Conservation (phyloP, 2,329 filamentous ascomycete genomes). For the Diaporthe velutina region DNA sequence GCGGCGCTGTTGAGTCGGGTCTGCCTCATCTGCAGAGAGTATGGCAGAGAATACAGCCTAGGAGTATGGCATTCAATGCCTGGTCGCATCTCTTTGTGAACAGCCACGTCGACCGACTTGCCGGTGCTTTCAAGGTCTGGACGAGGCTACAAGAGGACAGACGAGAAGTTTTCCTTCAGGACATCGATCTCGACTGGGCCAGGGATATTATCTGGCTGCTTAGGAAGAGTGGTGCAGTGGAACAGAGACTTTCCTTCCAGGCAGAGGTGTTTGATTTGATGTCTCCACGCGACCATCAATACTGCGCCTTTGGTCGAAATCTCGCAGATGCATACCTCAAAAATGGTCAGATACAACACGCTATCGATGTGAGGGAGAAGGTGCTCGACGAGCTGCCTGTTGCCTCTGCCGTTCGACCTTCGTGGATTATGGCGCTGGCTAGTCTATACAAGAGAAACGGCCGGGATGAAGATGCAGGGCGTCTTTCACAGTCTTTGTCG, state of each 20-base stretch:
- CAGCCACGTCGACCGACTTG: constrained; percentile 4
- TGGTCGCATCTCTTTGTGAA: constrained; percentile 18
- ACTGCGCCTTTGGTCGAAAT: constrained; percentile 5
- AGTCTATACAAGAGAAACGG: not conserved
- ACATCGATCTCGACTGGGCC: constrained; percentile 21
- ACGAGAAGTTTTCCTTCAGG: not conserved
- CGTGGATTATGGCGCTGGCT: not conserved
- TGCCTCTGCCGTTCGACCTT: not conserved
- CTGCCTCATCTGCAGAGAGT: not conserved
- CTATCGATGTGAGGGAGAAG: constrained; percentile 7
- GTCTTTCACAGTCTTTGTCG: not conserved
- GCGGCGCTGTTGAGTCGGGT: not conserved
- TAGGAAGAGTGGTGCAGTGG: not conserved
- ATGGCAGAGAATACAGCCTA: constrained; percentile 1
- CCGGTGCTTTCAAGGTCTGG: not conserved
- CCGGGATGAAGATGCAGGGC: not conserved
- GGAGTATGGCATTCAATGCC: not conserved
- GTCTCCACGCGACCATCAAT: constrained; percentile 13
- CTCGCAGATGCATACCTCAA: constrained; percentile 12
- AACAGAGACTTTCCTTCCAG: not conserved
- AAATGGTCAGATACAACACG: not conserved
- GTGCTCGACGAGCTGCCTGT: not conserved
- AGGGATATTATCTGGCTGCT: constrained; percentile 18
- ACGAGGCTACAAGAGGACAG: constrained; percentile 10
- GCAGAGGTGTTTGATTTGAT: constrained; percentile 12